Evolutionary conservation across 2,329 filamentous ascomycete genomes (phyloP), one percentile per base, ranked within the genome.

Genomic region (Claviceps sp.): DNA sequence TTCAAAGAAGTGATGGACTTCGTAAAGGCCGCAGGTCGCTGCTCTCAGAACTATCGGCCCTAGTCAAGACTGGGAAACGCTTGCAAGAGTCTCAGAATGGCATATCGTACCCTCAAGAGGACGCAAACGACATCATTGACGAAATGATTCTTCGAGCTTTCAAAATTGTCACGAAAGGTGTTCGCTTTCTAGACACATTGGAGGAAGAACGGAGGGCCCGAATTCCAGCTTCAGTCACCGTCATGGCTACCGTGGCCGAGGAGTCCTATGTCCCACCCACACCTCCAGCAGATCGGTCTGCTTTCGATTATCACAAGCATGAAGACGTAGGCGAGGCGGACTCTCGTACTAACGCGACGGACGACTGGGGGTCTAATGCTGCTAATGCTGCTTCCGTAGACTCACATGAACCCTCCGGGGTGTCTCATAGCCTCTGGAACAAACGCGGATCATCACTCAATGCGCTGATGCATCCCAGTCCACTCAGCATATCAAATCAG

Each of bases 91-190:
- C 80, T 56, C 81, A 87, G 53, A 75, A 72, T 54, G 73, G 73
- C 4, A 58, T 67, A 43, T 58, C 69, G 0, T 67, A 70, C 14
- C 71, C 75, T 0, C 64, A 70, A 0, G 77, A 84, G 34, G 75
- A 81, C 46, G 73, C 85, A 13, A 88, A 88, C 61, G 81, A 86
- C 59, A 79, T 91, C 53, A 79, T 96, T 53, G 91, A 97, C 62
- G 87, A 95, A 65, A 88, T 97, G 79, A 86, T 97, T 24, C 72
- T 95, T 50, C 93, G 90, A 66, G 90, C 90, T 0, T 97, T 95
- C 72, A 89, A 86, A 63, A 89, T 97, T 50, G 86, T 95, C n/a
- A 91, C 84, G 47, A 84, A 91, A 60, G 89, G 87, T 14, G 88
- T 96, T 26, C 79, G 85, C 45, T 97, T 98, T 62, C 76, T 95